phyloP scores from a whole-genome alignment of 108 stramenopile genomes.

The Seminavis robusta region DNA sequence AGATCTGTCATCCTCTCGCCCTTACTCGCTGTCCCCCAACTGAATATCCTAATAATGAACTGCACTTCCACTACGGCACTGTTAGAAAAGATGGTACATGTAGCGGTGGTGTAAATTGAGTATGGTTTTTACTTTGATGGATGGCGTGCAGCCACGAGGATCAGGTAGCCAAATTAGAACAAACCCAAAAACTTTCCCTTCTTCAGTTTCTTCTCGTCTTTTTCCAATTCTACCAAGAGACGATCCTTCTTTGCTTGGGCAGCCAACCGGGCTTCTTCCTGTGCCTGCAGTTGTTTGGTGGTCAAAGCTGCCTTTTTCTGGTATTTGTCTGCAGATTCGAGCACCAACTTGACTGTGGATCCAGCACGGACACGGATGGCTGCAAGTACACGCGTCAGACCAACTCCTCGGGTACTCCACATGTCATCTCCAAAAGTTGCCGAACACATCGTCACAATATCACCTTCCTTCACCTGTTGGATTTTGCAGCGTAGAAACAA shows the following conservation, averaged over 20 bases:
- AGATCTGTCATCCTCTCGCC: too few relatives aligned
- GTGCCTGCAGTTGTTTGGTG: conserved; percentile 61
- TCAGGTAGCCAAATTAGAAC: conserved; percentile 59
- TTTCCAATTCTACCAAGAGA: conserved; percentile 66
- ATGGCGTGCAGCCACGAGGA: too few relatives aligned
- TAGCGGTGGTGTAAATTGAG: too few relatives aligned
- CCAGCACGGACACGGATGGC: conserved; percentile 88
- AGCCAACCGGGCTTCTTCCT: conserved; percentile 61
- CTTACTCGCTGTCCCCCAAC: too few relatives aligned
- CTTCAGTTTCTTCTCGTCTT: conserved; percentile 77
- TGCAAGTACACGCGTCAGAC: conserved; percentile 83
- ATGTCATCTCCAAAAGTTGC: conserved; percentile 96
- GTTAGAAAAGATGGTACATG: too few relatives aligned
- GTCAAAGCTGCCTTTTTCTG: conserved; percentile 58
- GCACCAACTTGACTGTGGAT: conserved; percentile 77
- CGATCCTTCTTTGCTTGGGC: conserved; percentile 82
- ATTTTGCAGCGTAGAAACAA: too few relatives aligned
- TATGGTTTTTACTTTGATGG: too few relatives aligned
- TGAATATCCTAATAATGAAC: too few relatives aligned
- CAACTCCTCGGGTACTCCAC: conserved; percentile 86
- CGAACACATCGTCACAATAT: conserved; percentile 90
- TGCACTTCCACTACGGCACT: too few relatives aligned
- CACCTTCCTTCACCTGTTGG: conserved; percentile 80
- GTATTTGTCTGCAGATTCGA: conserved; percentile 57
- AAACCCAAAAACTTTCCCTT: conserved; percentile 86